These are phyloP conservation scores for Lipomyces japonicus DNA, from an alignment of 805 yeast genomes.

Conservation along the genomic window DNA sequence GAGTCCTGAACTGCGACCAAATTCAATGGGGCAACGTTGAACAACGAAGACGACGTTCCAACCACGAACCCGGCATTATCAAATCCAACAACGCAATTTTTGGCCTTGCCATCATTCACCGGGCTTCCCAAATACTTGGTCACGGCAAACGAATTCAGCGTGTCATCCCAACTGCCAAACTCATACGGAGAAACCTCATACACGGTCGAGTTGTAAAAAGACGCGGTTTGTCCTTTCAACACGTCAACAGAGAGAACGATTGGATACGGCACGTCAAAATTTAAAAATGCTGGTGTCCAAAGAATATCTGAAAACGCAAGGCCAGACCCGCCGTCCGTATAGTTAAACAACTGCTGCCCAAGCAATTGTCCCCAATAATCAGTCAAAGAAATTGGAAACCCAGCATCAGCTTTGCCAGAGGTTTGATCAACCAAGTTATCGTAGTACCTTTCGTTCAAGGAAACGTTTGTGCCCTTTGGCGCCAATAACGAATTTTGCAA, in stretches of 20 bases:
- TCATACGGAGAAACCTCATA: conserved; percentile 55
- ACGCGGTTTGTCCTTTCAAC: conserved; percentile 46
- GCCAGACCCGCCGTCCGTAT: conserved; percentile 60
- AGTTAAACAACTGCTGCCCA: conserved; percentile 66
- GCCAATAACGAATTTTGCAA: conserved; percentile 30
- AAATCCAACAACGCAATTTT: conserved; percentile 56
- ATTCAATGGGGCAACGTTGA: conserved; percentile 29
- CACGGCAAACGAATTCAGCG: conserved; percentile 62
- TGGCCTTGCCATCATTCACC: conserved; percentile 57
- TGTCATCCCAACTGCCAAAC: conserved; percentile 85
- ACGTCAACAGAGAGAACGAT: conserved; percentile 51
- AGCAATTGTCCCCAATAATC: conserved; percentile 80
- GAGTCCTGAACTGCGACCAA: conserved; percentile 8
- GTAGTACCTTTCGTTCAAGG: conserved; percentile 53
- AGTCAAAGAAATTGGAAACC: conserved; percentile 63
- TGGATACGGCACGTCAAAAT: conserved; percentile 68
- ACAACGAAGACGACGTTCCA: conserved; percentile 55
- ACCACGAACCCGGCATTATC: conserved; percentile 73
- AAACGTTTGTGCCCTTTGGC: conserved; percentile 34
- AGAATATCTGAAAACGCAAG: conserved; percentile 56
- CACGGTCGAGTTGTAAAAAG: conserved; percentile 63
- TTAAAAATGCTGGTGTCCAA: conserved; percentile 55
- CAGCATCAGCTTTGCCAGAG: conserved; percentile 53
- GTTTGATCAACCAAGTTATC: conserved; percentile 43
- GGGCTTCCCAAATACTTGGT: conserved; percentile 67